Percentiles rank a stretch among this genome's conserved stretches.
Conservation (phyloP, 768 basidiomycete species). For the Lentinula aciculospora region DNA sequence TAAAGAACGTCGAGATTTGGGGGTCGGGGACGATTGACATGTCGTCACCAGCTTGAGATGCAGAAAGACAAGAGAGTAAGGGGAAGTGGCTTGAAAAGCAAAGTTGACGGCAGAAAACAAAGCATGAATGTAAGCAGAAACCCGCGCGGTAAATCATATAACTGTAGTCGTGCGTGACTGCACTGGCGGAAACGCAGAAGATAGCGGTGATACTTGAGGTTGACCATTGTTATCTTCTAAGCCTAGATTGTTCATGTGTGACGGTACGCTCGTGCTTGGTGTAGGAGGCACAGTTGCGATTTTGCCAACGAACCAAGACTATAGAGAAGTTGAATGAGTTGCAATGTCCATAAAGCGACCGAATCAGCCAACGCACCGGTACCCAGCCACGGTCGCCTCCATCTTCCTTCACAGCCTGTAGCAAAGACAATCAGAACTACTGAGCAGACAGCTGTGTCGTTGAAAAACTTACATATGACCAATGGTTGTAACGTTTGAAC, state of each 20-base stretch:
- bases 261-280: conserved; percentile 34
- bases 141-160: too few species aligned
- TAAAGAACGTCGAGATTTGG: neutral
- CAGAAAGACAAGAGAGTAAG: neutral
- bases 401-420: conserved; percentile 87
- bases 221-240: conserved; percentile 37
- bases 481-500: conserved; percentile 97
- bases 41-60: neutral
- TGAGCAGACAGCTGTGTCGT: conserved; percentile 3
- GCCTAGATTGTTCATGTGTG: conserved; percentile 18
- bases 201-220: conserved; percentile 71
- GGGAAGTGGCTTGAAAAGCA: neutral
- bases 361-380: conserved; percentile 40
- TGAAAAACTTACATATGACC: conserved; percentile 71
- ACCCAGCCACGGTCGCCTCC: conserved; percentile 96
- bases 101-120: neutral
- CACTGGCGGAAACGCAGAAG: conserved; percentile 68
- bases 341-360: neutral
- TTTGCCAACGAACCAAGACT: conserved; percentile 97
- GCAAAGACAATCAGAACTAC: conserved; percentile 10
- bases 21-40: neutral
- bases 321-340: conserved; percentile 4
- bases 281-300: conserved; percentile 45
- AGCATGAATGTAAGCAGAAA: neutral
- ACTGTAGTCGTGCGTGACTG: conserved; percentile 28